Conservation (phyloP, 176 grass and related monocot species). For the Ampelocalamus luodianensis region DNA sequence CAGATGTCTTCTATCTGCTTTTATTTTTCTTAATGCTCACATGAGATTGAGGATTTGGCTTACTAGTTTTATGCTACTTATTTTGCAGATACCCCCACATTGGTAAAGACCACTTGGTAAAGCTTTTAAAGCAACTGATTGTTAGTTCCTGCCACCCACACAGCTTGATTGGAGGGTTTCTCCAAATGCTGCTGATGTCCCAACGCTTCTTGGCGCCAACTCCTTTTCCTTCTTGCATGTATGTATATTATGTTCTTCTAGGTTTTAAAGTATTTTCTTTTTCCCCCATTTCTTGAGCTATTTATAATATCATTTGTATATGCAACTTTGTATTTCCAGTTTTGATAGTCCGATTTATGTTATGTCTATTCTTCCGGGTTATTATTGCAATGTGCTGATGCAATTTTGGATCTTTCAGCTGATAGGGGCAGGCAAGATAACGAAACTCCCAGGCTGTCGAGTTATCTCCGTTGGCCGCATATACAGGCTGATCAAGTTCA, state of each 20-base stretch:
- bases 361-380: background rate
- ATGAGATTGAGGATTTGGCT: constrained; percentile 24
- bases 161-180: constrained; percentile 52
- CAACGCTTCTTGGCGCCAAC: constrained; percentile 80
- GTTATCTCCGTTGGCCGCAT: constrained; percentile 93
- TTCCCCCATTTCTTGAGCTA: background rate
- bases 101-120: constrained; percentile 92
- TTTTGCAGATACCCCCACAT: constrained; percentile 86
- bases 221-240: constrained; percentile 94
- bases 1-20: constrained; percentile 20
- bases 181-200: constrained; percentile 88
- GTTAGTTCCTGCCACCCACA: constrained; percentile 63
- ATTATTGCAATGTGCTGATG: constrained; percentile 1
- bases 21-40: constrained; percentile 21
- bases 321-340: constrained; percentile 1
- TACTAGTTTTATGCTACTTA: constrained; percentile 16
- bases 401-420: constrained; percentile 60
- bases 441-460: constrained; percentile 53
- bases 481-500: constrained; percentile 94
- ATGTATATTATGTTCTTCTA: constrained; percentile 40
- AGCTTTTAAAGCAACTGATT: constrained; percentile 96
- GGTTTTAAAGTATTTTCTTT: background rate
- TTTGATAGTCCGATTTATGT: constrained; percentile 22
- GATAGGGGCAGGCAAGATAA: constrained; percentile 62
- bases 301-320: constrained; percentile 36